These are phyloP conservation scores for Sophora flavescens DNA, from an alignment of 306 rosid species.

Conservation along the genomic window DNA sequence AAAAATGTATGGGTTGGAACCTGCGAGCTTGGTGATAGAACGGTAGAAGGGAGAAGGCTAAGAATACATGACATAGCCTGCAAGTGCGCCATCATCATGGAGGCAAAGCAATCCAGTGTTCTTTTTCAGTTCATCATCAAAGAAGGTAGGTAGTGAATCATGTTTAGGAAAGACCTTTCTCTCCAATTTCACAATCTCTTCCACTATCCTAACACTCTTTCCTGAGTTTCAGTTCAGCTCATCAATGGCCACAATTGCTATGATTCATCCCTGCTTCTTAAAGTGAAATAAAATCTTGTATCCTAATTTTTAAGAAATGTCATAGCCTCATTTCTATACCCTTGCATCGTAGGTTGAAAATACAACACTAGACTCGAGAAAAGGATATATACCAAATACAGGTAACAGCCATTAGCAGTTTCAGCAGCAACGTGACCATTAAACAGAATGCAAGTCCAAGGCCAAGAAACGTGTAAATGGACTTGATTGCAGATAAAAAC, in stretches of 20 bases:
- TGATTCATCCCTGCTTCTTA: no score
- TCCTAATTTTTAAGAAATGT: slow-evolving; percentile 3
- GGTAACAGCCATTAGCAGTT: slow-evolving; percentile 82
- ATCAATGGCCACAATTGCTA: slow-evolving; percentile 53
- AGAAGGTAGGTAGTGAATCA: slow-evolving; percentile 81
- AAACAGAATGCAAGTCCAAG: slow-evolving; percentile 69
- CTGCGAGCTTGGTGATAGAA: slow-evolving; percentile 89
- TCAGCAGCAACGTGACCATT: slow-evolving; percentile 88
- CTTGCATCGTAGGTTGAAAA: slow-evolving; percentile 11
- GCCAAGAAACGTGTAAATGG: slow-evolving; percentile 76
- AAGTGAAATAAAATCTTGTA: no score
- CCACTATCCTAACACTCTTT: slow-evolving; percentile 59
- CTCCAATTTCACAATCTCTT: slow-evolving; percentile 81
- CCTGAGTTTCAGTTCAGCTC: slow-evolving; percentile 68
- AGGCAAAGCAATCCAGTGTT: slow-evolving; percentile 78
- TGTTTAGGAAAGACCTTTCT: slow-evolving; percentile 83
- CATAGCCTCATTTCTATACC: not conserved
- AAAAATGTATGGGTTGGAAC: no score
- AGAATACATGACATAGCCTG: slow-evolving; percentile 83
- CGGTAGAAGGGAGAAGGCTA: slow-evolving; percentile 88
- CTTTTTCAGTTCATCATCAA: slow-evolving; percentile 70
- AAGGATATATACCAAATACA: slow-evolving; percentile 84
- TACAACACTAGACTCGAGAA: slow-evolving; percentile 34
- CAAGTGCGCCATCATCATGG: slow-evolving; percentile 59
- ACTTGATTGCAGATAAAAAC: slow-evolving; percentile 59